Evolutionary conservation across 169 alveolate genomes (phyloP), one percentile per base, ranked within the genome.

Genomic region (Plasmodium coatneyi): DNA sequence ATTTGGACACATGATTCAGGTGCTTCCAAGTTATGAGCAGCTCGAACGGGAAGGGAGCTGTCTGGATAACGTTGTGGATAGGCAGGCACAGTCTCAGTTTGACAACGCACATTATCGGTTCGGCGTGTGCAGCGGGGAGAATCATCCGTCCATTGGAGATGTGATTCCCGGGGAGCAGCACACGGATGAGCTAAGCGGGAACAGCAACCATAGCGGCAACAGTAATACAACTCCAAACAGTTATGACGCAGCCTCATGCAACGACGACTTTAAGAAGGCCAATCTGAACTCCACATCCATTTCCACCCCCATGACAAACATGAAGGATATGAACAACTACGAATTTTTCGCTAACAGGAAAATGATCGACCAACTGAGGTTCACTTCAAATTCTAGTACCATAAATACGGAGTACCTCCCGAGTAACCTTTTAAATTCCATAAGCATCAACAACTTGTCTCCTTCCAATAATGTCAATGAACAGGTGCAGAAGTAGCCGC

Each of bases 301-400:
- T 16, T 71, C 39, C 52, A 34, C 83, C 32, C n/a, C 80, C 36
- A 34, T 34, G 56, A 46, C 46, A 7, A 72, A 30, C 25, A 66
- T 41, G 39, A 84, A 74, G 28, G 93, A 84, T 72, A 5, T 76
- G 16, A 43, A 41, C 79, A 84, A 49, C 80, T 84, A 84, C 46
- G 93, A 56, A 32, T 74, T 30, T 52, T 84, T 30, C 30, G 39
- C 71, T 7, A 84, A 28, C 70, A 84, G 28, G 66, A 84, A 74
- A 84, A 84, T 84, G 86, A 52, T 84, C 9, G 80, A 74, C 14
- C 72, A 84, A 43, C 39, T 84, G 9, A 84, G 84, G 43, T 72
- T 84, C 34, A 84, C 93, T 16, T 84, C 93, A 32, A 84, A 84
- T 84, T 74, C 93, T 0, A 84, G 93, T 34, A 84, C 86, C 36